These are phyloP conservation scores for Sporobolomyces pararoseus DNA, from an alignment of 768 basidiomycete genomes.

Conservation along the genomic window DNA sequence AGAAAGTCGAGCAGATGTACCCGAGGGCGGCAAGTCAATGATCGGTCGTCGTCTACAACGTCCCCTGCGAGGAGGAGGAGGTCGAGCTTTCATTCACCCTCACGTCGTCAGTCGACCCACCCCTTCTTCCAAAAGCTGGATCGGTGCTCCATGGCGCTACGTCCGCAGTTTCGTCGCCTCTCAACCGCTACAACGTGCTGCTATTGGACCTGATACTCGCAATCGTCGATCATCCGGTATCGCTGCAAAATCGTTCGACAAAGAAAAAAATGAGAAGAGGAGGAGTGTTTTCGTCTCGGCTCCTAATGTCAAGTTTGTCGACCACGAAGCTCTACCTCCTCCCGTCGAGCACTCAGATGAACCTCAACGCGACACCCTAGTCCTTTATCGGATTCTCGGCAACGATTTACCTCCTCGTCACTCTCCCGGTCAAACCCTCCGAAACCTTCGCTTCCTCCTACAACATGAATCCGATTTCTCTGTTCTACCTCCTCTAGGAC, in stretches of 20 bases:
- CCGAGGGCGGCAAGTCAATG: neutral
- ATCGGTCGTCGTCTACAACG: slow-evolving; percentile 12
- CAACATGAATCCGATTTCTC: slow-evolving; percentile 45
- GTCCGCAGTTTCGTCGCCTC: neutral
- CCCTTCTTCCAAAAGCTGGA: neutral
- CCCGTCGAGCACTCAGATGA: slow-evolving; percentile 30
- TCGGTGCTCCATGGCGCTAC: slow-evolving; percentile 18
- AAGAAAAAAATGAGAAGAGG: neutral
- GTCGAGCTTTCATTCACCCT: slow-evolving; percentile 32
- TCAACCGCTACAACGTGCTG: neutral
- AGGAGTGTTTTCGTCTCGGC: slow-evolving; percentile 27
- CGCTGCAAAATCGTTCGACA: neutral
- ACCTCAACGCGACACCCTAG: slow-evolving; percentile 45
- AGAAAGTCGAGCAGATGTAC: too few species aligned
- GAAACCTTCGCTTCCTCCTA: slow-evolving; percentile 48
- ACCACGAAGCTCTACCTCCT: slow-evolving; percentile 35
- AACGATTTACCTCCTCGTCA: slow-evolving; percentile 48
- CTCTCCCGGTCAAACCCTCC: slow-evolving; percentile 45
- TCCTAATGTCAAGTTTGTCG: slow-evolving; percentile 29
- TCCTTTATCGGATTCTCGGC: slow-evolving; percentile 47
- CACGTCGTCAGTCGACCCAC: slow-evolving; percentile 28
- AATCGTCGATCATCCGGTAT: neutral
- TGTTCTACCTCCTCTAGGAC: slow-evolving; percentile 35
- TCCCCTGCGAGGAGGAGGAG: neutral
- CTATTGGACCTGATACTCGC: neutral